Conservation (phyloP, 306 rosid species). For the Rosa lucieae region DNA sequence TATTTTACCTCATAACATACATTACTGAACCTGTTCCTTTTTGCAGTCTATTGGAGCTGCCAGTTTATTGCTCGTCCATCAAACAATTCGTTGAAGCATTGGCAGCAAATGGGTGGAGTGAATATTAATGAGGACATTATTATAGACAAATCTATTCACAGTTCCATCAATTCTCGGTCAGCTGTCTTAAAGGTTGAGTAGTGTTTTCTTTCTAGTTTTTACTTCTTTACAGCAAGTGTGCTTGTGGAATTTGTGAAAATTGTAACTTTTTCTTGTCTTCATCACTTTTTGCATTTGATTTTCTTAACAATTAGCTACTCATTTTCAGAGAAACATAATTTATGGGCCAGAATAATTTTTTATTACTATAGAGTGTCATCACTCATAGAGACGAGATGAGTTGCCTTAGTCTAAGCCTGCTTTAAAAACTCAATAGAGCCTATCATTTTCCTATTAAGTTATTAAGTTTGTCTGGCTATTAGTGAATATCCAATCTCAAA, state of each 20-base stretch:
- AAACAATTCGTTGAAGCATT: slow-evolving; percentile 74
- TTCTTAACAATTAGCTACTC: background rate
- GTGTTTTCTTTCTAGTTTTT: slow-evolving; percentile 7
- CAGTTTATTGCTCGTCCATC: slow-evolving; percentile 88
- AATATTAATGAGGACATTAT: slow-evolving; percentile 72
- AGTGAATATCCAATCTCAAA: background rate
- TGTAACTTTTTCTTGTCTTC: slow-evolving; percentile 2
- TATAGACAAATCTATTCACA: slow-evolving; percentile 86
- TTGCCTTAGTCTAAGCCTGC: slow-evolving; percentile 5
- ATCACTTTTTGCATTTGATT: background rate
- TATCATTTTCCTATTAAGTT: background rate
- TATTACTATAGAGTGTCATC: background rate
- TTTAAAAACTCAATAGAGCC: background rate
- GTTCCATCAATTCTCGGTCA: slow-evolving; percentile 78
- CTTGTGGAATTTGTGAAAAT: slow-evolving; percentile 20
- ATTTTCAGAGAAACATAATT: background rate
- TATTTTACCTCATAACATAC: background rate
- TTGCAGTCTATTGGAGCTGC: slow-evolving; percentile 94
- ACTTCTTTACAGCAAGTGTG: slow-evolving; percentile 8
- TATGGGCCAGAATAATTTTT: background rate
- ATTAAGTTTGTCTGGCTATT: background rate
- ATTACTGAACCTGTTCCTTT: slow-evolving; percentile 16
- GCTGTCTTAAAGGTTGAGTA: slow-evolving; percentile 78
- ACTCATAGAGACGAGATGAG: background rate
- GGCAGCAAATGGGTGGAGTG: slow-evolving; percentile 96